These are phyloP conservation scores for Pseudogymnoascus sp. DNA, from an alignment of 2,329 filamentous ascomycete genomes.

Conservation along the genomic window DNA sequence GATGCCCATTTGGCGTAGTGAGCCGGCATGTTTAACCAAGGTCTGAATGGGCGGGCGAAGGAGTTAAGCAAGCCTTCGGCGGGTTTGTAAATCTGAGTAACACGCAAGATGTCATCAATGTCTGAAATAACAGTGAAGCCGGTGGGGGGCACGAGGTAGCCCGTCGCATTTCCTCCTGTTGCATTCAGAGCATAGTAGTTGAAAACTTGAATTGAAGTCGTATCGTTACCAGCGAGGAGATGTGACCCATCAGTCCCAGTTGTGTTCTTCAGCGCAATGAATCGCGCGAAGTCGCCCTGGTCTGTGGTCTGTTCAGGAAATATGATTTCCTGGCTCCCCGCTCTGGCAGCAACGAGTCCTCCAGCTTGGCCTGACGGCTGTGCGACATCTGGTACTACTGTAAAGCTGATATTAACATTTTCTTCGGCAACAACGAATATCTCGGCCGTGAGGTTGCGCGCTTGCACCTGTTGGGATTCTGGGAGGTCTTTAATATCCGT, in stretches of 20 bases:
- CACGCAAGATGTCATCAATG: conserved; percentile 72
- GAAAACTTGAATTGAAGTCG: conserved; percentile 56
- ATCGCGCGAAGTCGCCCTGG: conserved; percentile 67
- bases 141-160: conserved; percentile 63
- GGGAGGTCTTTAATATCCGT: conserved; percentile 54
- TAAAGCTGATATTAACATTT: conserved; percentile 53
- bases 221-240: conserved; percentile 56
- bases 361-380: conserved; percentile 33
- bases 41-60: conserved; percentile 61
- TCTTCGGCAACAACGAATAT: conserved; percentile 71
- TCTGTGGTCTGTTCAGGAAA: conserved; percentile 59
- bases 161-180: conserved; percentile 62
- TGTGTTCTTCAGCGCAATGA: conserved; percentile 54
- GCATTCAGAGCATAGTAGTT: conserved; percentile 61
- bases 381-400: conserved; percentile 12
- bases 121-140: conserved; percentile 69
- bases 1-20: conserved; percentile 69
- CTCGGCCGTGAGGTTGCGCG: conserved; percentile 62
- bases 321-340: conserved; percentile 54
- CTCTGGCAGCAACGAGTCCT: conserved; percentile 43
- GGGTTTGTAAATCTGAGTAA: conserved; percentile 73
- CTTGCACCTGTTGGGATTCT: conserved; percentile 53
- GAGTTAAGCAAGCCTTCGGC: conserved; percentile 69
- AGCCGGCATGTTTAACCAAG: conserved; percentile 73
- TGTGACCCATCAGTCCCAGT: conserved; percentile 33